Evolutionary conservation across 1,284 basidiomycete species (phyloP).

Genomic region (Ceratobasidium sp.): DNA sequence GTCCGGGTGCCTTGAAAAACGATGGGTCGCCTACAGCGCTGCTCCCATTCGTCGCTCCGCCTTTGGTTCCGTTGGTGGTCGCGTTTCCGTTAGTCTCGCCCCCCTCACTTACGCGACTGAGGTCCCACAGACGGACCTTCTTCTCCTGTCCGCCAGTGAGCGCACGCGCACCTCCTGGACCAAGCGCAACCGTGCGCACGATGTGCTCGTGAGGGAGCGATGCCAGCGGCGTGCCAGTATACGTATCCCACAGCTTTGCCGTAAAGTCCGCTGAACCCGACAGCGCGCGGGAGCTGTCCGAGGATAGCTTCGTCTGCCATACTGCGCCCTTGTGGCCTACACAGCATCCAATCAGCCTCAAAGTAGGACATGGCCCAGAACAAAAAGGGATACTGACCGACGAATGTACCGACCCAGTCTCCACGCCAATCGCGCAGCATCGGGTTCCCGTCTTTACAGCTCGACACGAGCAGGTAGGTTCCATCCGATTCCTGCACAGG

Average conservation of each 20-base stretch:
- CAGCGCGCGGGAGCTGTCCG: slow-evolving; percentile 86
- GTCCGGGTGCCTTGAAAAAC: slow-evolving; percentile 30
- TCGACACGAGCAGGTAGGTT: slow-evolving; percentile 89
- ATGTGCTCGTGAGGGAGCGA: slow-evolving; percentile 99
- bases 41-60: slow-evolving; percentile 47
- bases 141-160: slow-evolving; percentile 98
- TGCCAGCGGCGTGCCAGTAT: slow-evolving; percentile 85
- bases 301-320: slow-evolving; percentile 95
- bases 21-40: slow-evolving; percentile 62
- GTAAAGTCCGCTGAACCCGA: slow-evolving; percentile 98
- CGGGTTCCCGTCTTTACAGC: slow-evolving; percentile 97
- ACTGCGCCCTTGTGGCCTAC: slow-evolving; percentile 96
- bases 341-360: slow-evolving; percentile 2
- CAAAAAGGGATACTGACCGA: slow-evolving; percentile 63
- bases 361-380: not conserved
- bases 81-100: slow-evolving; percentile 57
- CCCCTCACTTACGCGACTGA: slow-evolving; percentile 85
- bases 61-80: slow-evolving; percentile 48
- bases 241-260: slow-evolving; percentile 99
- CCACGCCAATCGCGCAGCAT: slow-evolving; percentile 98
- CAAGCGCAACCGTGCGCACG: slow-evolving; percentile 93
- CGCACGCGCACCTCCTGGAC: slow-evolving; percentile 74
- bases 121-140: slow-evolving; percentile 95
- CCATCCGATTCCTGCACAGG: slow-evolving; percentile 80
- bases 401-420: slow-evolving; percentile 98